Evolutionary conservation across 2,329 filamentous ascomycete genomes (phyloP).

Genomic region (Xylaria sp.): DNA sequence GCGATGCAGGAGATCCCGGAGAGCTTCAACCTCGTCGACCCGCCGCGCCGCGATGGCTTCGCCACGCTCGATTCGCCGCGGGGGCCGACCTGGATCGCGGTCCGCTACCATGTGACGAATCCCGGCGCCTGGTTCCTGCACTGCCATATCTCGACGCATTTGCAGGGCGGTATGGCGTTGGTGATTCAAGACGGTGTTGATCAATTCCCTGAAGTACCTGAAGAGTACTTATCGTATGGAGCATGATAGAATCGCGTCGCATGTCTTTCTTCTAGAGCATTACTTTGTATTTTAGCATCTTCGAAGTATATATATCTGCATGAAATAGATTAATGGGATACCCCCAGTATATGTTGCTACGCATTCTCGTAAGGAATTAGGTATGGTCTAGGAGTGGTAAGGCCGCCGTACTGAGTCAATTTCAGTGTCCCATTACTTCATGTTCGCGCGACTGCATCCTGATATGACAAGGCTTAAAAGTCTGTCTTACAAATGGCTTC

Average conservation of each 20-base stretch:
- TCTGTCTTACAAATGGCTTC: too few relatives aligned
- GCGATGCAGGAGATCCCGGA: not conserved
- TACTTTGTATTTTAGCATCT: not conserved
- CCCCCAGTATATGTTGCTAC: too few relatives aligned
- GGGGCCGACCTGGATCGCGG: constrained; percentile 54
- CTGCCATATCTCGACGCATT: constrained; percentile 61
- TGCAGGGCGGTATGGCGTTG: constrained; percentile 61
- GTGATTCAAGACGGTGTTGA: constrained; percentile 56
- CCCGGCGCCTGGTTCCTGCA: constrained; percentile 62
- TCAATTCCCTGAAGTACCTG: constrained; percentile 49
- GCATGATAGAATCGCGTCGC: not conserved
- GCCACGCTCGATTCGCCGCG: constrained; percentile 39
- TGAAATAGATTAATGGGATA: not conserved
- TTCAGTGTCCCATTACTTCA: too few relatives aligned
- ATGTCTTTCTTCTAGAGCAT: not conserved
- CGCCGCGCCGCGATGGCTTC: not conserved
- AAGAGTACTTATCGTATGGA: constrained; percentile 41
- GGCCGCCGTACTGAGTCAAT: too few relatives aligned
- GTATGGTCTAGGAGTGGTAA: too few relatives aligned
- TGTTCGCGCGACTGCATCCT: too few relatives aligned
- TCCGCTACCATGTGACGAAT: constrained; percentile 59
- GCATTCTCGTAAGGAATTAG: too few relatives aligned
- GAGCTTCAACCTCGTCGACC: not conserved
- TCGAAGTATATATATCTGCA: not conserved
- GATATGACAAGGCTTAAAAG: too few relatives aligned